Evolutionary conservation across 805 yeast species (phyloP), one percentile per base, ranked within the genome.

Genomic region (Tetrapisispora phaffii): DNA sequence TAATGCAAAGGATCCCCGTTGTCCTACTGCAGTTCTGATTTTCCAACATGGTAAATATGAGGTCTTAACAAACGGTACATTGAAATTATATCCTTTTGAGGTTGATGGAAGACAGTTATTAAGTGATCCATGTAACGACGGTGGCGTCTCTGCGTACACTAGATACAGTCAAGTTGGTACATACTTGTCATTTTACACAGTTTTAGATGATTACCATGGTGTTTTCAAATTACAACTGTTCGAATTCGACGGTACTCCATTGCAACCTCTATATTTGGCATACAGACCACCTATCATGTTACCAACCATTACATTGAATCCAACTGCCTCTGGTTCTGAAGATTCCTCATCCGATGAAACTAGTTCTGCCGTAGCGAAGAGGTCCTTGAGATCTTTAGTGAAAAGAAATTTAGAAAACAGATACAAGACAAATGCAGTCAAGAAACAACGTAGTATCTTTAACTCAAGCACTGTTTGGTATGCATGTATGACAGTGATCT

Each of bases 241-340:
- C 66, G 80, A 82, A 67, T 82, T 75, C 55, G 87, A 82, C 62
- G 97, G 97, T 16, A 63, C 85, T 16, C 79, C 79, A 38, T 66
- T 83, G 71, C 90, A 87, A 53, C 97, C 98, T 0, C 65, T 93
- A 57, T 93, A 87, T 65, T 73, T 93, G 63, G 96, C 94, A 2
- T 93, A 89, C 70, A 76, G 76, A 56, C 98, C 98, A 6, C 94
- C 98, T 9, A 74, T 84, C 76, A 93, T 93, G 98, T 76, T 93
- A 48, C 98, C 98, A 20, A 93, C 97, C 0, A 67, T 62, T 44
- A 89, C 97, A 0, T 69, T 93, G 72, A 90, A 89, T 65, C 98
- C 98, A 20, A 85, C 95, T 2, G 69, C 70, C 37, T 48, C 52
- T 26, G 43, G 21, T 15, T 6, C 35, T 9, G 22, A 13, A 15